phyloP scores from a whole-genome alignment of 148 eudicot genomes.

The Persicaria maculosa region DNA sequence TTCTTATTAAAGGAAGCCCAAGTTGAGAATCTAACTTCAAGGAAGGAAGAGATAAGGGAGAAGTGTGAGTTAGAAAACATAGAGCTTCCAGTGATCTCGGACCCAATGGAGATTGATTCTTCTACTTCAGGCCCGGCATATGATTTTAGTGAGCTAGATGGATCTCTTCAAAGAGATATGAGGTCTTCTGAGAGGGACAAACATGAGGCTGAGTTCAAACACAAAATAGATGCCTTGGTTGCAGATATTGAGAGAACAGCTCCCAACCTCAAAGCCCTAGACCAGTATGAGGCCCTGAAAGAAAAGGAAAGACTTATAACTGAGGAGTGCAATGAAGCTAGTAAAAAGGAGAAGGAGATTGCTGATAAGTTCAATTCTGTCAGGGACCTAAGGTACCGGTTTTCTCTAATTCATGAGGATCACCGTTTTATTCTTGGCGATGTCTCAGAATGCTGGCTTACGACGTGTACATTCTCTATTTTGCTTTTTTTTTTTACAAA shows the following conservation, averaged over 20 bases:
- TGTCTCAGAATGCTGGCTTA: neutral
- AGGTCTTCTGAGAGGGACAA: constrained; percentile 77
- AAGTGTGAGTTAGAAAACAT: constrained; percentile 83
- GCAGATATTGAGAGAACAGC: constrained; percentile 91
- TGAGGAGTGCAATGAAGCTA: constrained; percentile 78
- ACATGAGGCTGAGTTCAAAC: constrained; percentile 72
- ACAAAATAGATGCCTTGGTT: constrained; percentile 58
- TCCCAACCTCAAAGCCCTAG: constrained; percentile 93
- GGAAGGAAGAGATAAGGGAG: constrained; percentile 81
- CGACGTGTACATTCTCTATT: too few species aligned
- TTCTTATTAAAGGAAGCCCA: constrained; percentile 57
- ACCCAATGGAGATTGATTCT: constrained; percentile 79
- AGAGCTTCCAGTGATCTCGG: constrained; percentile 60
- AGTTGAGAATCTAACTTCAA: constrained; percentile 52
- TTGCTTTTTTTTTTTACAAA: too few species aligned
- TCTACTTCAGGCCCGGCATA: constrained; percentile 40
- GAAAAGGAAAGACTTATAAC: constrained; percentile 72
- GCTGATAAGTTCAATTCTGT: constrained; percentile 64
- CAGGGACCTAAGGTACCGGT: constrained; percentile 55
- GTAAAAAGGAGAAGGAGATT: constrained; percentile 69
- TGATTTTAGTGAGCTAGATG: constrained; percentile 73
- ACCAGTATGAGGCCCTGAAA: constrained; percentile 81
- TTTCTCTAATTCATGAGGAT: neutral
- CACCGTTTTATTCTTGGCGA: neutral
- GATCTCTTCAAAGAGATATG: constrained; percentile 59